A percentile compares a stretch with the other conserved stretches of the same genome.
These are phyloP conservation scores for Aureobasidium leucospermi DNA, from an alignment of 2,329 filamentous ascomycete species.

Conservation along the genomic window DNA sequence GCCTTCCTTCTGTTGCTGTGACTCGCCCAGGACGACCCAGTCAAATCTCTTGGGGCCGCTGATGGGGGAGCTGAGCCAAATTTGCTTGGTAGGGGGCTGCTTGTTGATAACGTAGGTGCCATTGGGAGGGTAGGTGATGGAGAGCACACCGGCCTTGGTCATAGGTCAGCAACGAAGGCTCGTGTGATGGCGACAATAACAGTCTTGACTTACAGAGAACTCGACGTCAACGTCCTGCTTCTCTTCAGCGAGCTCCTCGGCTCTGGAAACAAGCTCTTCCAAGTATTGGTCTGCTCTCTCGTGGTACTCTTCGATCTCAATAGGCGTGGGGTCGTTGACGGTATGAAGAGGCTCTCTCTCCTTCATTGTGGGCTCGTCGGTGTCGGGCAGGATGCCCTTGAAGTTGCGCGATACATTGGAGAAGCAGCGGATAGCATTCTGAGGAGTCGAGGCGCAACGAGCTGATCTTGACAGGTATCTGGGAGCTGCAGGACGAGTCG, in stretches of 20 bases:
- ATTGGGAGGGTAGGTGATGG: slow-evolving; percentile 58
- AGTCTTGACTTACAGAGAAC: slow-evolving; percentile 56
- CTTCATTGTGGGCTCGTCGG: slow-evolving; percentile 33
- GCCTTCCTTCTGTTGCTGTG: slow-evolving; percentile 72
- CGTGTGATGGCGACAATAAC: not conserved
- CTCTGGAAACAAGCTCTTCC: slow-evolving; percentile 46
- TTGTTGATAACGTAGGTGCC: slow-evolving; percentile 97
- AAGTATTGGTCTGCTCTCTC: slow-evolving; percentile 70
- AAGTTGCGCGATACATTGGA: slow-evolving; percentile 11
- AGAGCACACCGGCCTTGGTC: slow-evolving; percentile 73
- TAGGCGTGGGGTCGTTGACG: slow-evolving; percentile 51
- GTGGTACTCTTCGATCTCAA: slow-evolving; percentile 68
- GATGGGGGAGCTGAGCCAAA: slow-evolving; percentile 89
- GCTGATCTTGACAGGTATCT: slow-evolving; percentile 3
- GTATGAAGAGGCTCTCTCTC: slow-evolving; percentile 29
- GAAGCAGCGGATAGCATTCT: slow-evolving; percentile 10
- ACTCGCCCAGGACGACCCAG: slow-evolving; percentile 69
- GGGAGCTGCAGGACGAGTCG: slow-evolving; percentile 12
- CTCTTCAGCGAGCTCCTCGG: slow-evolving; percentile 70
- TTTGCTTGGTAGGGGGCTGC: slow-evolving; percentile 93
- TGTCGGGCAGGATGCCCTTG: slow-evolving; percentile 36
- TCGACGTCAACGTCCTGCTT: slow-evolving; percentile 77
- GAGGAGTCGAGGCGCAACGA: slow-evolving; percentile 12
- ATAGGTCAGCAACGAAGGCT: slow-evolving; percentile 9
- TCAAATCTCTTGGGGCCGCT: slow-evolving; percentile 93